These are phyloP conservation scores for Lachnellula hyalina DNA, from an alignment of 2,329 filamentous ascomycete species.

Conservation along the genomic window DNA sequence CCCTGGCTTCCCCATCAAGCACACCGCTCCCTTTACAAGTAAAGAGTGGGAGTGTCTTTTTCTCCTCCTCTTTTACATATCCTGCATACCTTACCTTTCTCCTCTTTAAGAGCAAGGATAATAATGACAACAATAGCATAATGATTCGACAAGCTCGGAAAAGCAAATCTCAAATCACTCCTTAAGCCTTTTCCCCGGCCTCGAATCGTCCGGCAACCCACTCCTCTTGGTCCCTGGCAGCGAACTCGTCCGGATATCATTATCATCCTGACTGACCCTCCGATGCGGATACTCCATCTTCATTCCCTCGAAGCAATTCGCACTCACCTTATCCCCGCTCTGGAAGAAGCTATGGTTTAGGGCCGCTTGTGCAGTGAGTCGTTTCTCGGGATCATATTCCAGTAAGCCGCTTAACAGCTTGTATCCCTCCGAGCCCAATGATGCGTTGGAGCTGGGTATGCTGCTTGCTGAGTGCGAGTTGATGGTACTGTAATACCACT, in stretches of 20 bases:
- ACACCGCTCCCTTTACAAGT: too few species aligned
- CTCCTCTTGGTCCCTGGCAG: slow-evolving; percentile 87
- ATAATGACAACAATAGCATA: too few species aligned
- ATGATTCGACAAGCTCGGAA: too few species aligned
- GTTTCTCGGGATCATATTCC: slow-evolving; percentile 87
- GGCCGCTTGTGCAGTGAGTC: slow-evolving; percentile 81
- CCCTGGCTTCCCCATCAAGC: too few species aligned
- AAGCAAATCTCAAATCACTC: slow-evolving; percentile 33
- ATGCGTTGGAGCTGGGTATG: slow-evolving; percentile 40
- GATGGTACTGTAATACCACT: slow-evolving; percentile 72
- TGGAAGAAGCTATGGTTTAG: slow-evolving; percentile 88
- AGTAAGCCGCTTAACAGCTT: slow-evolving; percentile 76
- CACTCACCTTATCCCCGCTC: slow-evolving; percentile 60
- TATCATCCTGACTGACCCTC: slow-evolving; percentile 88
- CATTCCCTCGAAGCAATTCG: slow-evolving; percentile 86
- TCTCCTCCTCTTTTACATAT: background rate
- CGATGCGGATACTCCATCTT: slow-evolving; percentile 86
- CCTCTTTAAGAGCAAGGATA: background rate
- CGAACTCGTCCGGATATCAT: slow-evolving; percentile 88
- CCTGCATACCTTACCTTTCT: background rate
- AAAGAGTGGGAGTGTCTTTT: background rate
- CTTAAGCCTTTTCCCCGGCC: slow-evolving; percentile 58
- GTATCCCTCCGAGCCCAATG: slow-evolving; percentile 71
- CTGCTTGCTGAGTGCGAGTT: slow-evolving; percentile 50
- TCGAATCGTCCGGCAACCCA: slow-evolving; percentile 73